phyloP scores from a whole-genome alignment of 169 alveolate species.

The Plasmodium billcollinsi region DNA sequence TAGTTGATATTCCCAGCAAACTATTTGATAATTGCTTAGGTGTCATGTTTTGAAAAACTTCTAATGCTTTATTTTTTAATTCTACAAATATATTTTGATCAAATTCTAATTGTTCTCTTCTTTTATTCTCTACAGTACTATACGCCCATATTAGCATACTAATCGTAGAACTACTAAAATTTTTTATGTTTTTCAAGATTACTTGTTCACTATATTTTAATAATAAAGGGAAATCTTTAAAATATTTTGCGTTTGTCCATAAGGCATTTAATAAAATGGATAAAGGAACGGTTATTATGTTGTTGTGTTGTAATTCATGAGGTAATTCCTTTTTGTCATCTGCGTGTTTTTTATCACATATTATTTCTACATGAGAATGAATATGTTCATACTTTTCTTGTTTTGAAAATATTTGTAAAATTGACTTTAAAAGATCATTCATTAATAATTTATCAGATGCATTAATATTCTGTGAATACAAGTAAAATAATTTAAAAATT shows the following conservation, averaged over 20 bases:
- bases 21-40: conserved; percentile 70
- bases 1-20: conserved; percentile 58
- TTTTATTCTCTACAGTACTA: conserved; percentile 62
- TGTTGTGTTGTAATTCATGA: background rate
- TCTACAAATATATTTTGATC: conserved; percentile 29
- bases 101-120: conserved; percentile 17
- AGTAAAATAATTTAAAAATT: conserved; percentile 40
- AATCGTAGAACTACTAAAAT: conserved; percentile 54
- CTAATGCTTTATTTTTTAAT: conserved; percentile 57
- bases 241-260: conserved; percentile 75
- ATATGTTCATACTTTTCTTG: background rate
- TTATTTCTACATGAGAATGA: no score
- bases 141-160: conserved; percentile 77
- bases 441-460: conserved; percentile 53
- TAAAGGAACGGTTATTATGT: conserved; percentile 16
- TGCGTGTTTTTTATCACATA: background rate
- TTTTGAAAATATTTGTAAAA: conserved; percentile 14
- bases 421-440: conserved; percentile 24
- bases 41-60: conserved; percentile 27
- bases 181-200: conserved; percentile 28
- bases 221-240: conserved; percentile 54
- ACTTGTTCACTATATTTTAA: conserved; percentile 40
- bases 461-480: conserved; percentile 56
- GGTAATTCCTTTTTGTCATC: no score
- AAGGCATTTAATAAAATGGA: conserved; percentile 37